Base-by-base conservation (phyloP, 192 early-diverging fungal genomes). In the Backusella macrospora region DNA sequence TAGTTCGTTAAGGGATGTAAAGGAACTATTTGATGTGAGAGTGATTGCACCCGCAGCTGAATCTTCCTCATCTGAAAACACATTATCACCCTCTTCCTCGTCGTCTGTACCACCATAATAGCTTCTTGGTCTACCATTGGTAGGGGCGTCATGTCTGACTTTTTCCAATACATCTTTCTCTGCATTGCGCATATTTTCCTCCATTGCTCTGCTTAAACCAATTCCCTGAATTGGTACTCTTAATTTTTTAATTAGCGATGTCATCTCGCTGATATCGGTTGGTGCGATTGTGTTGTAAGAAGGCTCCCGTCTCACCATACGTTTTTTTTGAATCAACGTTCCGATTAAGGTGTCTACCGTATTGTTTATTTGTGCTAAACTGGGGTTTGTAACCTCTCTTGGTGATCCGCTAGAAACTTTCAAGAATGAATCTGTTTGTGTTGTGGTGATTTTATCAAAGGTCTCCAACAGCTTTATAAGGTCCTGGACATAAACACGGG, bases 161-260 rank as follows among this genome's bases (percentile, higher is more conserved):
- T 43, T 42, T 47, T 68, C 21, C n/a, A n/a, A 18, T 13, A 68
- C 67, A 14, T 49, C 43, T 18, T 38, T 29, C 14, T 70, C 62
- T 39, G 63, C 37, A 16, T 71, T 70, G 6, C 69, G 55, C 73
- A 79, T 72, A 38, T 79, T 79, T 10, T 47, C 44, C 43, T 74
- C 73, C 78, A 79, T 79, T 21, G 73, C 48, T 15, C 70, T 74
- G 40, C 69, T 63, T 13, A 79, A n/a, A 8, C 37, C 43, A 23
- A 79, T 43, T 34, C 78, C 78, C 39, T 79, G 78, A 13, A 79
- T 37, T 7, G 78, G 68, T 1, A 79, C 43, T 29, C 70, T 68
- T 59, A 79, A n/a, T 45, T 40, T 65, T 44, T 79, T 79, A 7
- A 75, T 62, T 5, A 75, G 29, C 47, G 74, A 75, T 40, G 73